Evolutionary conservation across 345 rosid genomes (phyloP), one percentile per base, ranked within the genome.

Genomic region (Hevea brasiliensis): DNA sequence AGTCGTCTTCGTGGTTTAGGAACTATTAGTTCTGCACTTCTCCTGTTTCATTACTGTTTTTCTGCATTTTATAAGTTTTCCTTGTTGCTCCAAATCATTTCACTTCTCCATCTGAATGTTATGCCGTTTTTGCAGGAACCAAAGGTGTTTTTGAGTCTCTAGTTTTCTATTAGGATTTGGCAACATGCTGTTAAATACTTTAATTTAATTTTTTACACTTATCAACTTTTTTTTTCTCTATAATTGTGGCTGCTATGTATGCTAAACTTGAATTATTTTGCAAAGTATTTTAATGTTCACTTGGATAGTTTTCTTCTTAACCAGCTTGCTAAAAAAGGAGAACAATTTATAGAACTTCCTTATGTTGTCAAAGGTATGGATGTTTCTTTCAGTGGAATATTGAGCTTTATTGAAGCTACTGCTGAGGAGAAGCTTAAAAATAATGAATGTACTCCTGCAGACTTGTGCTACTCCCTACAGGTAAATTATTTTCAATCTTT

Each of bases 351-450:
- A 9, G 98, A 93, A 75, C 89, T 95, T 29, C 99, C 99, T 3
- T 93, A 91, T 59, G 96, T 85, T 72, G 98, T 95, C 55, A 93
- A 95, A 87, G 98, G 99, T 61, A 95, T 95, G 99, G 96, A 95
- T 84, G 98, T 93, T 53, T 93, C 98, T 3, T 92, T 95, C 59
- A 95, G 98, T 15, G 99, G 99, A 72, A 91, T 95, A 68, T 84
- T 95, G 79, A 95, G 98, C 81, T 95, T 80, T 67, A 95, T 91
- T 2, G 97, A 95, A 86, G 83, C 92, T 32, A 87, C 94, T 5
- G 84, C 98, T 0, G 90, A 77, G 63, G 98, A 95, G 84, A 87
- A 91, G 84, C 97, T 95, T 59, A 87, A 87, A 79, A 91, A 76
- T 65, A 86, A 88, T 0, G 97, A 91, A 55, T 95, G 98, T 74